These are phyloP conservation scores for Amauroascus niger DNA, from an alignment of 2,329 filamentous ascomycete species.

Conservation along the genomic window DNA sequence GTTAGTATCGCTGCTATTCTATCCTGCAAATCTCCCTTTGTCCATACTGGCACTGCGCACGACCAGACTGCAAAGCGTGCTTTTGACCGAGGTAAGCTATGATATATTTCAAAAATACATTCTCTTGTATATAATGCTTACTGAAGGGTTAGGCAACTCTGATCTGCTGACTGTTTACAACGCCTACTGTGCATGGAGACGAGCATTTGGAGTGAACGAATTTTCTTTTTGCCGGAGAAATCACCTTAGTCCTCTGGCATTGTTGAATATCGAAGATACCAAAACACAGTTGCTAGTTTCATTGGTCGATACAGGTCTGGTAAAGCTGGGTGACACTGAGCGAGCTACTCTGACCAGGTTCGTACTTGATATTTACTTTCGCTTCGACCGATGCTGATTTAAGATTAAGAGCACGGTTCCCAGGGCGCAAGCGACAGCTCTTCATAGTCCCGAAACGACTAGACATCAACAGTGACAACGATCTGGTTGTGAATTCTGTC, in stretches of 20 bases:
- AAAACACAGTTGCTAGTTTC: constrained; percentile 84
- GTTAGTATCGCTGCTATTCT: constrained; percentile 87
- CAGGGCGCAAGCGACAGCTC: constrained; percentile 60
- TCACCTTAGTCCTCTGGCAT: constrained; percentile 77
- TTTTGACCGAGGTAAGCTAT: constrained; percentile 56
- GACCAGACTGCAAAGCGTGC: constrained; percentile 64
- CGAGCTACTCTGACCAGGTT: constrained; percentile 57
- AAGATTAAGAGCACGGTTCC: constrained; percentile 47
- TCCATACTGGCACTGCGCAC: constrained; percentile 73
- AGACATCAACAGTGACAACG: constrained; percentile 68
- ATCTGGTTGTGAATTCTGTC: constrained; percentile 67
- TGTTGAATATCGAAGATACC: constrained; percentile 87
- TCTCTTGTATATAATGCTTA: constrained; percentile 1
- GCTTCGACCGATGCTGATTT: background rate
- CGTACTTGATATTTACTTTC: constrained; percentile 7
- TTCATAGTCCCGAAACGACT: constrained; percentile 71
- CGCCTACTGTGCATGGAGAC: constrained; percentile 82
- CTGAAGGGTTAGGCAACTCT: constrained; percentile 57
- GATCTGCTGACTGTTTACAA: constrained; percentile 91
- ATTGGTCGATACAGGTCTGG: constrained; percentile 73
- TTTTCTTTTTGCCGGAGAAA: constrained; percentile 91
- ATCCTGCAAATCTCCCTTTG: constrained; percentile 89
- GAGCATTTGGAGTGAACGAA: constrained; percentile 60
- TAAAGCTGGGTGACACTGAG: constrained; percentile 65
- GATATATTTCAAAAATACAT: background rate